These are phyloP conservation scores for Rehmannia glutinosa DNA, from an alignment of 257 asterid genomes.

Conservation along the genomic window DNA sequence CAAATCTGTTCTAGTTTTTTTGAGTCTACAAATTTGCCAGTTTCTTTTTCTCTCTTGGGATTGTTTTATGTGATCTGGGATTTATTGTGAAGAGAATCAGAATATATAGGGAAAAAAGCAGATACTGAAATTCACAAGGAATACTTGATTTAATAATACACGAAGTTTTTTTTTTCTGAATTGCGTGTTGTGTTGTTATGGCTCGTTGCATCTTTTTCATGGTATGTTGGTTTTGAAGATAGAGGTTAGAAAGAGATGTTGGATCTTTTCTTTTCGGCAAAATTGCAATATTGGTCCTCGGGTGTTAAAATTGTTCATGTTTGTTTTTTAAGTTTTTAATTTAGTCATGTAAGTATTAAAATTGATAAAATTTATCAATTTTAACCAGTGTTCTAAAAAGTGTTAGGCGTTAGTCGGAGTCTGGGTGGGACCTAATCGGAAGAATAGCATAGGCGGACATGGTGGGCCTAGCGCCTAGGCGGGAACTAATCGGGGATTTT, in stretches of 20 bases:
- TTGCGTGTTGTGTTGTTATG: not conserved
- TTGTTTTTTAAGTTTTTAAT: too few relatives aligned
- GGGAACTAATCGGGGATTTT: too few relatives aligned
- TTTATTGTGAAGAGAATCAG: conserved; percentile 11
- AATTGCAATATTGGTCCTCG: too few relatives aligned
- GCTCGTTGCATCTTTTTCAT: not conserved
- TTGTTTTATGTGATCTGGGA: too few relatives aligned
- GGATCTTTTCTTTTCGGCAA: not conserved
- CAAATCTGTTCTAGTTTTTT: not conserved
- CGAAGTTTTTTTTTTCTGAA: not conserved
- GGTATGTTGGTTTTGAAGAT: not conserved
- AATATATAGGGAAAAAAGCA: conserved; percentile 2
- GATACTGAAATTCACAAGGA: not conserved
- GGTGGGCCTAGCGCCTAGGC: too few relatives aligned
- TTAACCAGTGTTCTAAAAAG: too few relatives aligned
- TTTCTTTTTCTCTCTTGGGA: not conserved
- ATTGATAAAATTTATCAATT: too few relatives aligned
- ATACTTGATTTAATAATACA: conserved; percentile 3
- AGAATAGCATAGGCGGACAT: too few relatives aligned
- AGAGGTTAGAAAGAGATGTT: not conserved
- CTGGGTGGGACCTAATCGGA: too few relatives aligned
- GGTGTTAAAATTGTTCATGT: too few relatives aligned
- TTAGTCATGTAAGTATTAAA: too few relatives aligned
- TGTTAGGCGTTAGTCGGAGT: too few relatives aligned
- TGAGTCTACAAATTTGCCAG: not conserved